Conservation (phyloP, 1,284 basidiomycete species). For the Apiotrichum porosum region DNA sequence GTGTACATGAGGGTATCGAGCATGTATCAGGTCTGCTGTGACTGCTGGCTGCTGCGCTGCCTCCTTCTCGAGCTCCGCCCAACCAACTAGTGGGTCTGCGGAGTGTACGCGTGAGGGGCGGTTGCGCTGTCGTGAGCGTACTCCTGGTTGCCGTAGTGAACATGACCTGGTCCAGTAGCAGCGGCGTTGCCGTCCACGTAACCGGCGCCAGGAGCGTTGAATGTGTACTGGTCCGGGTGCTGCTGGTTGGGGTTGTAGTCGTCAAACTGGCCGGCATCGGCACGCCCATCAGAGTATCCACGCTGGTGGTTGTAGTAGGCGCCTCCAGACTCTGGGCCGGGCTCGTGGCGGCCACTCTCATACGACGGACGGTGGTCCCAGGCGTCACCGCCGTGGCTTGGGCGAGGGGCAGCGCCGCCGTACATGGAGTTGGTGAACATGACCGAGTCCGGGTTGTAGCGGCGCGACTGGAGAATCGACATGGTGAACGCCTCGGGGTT, state of each 20-base stretch:
- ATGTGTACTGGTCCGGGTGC: slow-evolving; percentile 9
- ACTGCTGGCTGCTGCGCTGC: no score
- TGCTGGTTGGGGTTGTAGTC: not conserved
- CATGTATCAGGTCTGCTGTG: no score
- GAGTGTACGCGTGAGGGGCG: no score
- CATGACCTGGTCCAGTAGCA: no score
- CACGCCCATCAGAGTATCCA: slow-evolving; percentile 6
- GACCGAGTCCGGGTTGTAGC: slow-evolving; percentile 58
- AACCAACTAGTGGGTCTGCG: no score
- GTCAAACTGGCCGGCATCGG: not conserved
- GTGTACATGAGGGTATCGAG: no score
- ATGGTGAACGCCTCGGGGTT: slow-evolving; percentile 57
- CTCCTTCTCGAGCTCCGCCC: no score
- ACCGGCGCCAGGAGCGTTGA: slow-evolving; percentile 11
- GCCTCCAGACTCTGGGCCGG: slow-evolving; percentile 15
- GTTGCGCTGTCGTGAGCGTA: no score
- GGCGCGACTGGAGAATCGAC: slow-evolving; percentile 55
- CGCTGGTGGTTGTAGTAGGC: slow-evolving; percentile 13
- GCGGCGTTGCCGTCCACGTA: slow-evolving; percentile 7
- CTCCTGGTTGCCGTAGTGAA: no score
- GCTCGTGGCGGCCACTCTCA: slow-evolving; percentile 43
- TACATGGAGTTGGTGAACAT: slow-evolving; percentile 13
- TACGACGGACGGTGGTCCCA: slow-evolving; percentile 65
- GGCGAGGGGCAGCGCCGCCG: slow-evolving; percentile 21
- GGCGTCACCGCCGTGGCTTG: slow-evolving; percentile 51